Conservation (phyloP, 2,329 filamentous ascomycete genomes). For the Trichoderma sp. region DNA sequence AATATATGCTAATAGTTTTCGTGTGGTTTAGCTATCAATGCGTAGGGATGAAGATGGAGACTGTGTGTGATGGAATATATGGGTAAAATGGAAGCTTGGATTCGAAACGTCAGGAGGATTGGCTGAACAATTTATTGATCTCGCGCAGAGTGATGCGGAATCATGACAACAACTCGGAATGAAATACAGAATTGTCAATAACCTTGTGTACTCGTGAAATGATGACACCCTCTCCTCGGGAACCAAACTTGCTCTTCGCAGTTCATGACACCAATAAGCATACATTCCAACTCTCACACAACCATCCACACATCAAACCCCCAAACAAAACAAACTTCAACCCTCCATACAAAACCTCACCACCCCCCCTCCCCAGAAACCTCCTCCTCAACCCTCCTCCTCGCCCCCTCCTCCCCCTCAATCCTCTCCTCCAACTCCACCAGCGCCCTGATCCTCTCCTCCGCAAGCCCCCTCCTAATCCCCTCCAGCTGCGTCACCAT, state of each 20-base stretch:
- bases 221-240: too few relatives aligned
- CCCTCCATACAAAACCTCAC: background rate
- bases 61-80: background rate
- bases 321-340: too few relatives aligned
- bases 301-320: too few relatives aligned
- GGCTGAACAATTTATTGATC: background rate
- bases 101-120: background rate
- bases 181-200: constrained; percentile 4
- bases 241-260: background rate
- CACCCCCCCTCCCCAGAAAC: background rate
- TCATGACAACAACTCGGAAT: constrained; percentile 4
- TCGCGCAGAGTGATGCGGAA: constrained; percentile 9
- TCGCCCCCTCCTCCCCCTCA: background rate
- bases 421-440: constrained; percentile 3
- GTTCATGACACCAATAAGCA: too few relatives aligned
- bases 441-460: constrained; percentile 3
- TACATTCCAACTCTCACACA: too few relatives aligned
- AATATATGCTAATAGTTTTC: background rate
- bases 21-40: background rate
- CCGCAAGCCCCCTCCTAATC: background rate
- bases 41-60: background rate
- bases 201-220: background rate
- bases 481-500: background rate
- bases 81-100: background rate
- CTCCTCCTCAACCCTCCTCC: background rate